Conservation (phyloP, 148 eudicot species). For the Selenicereus undatus region DNA sequence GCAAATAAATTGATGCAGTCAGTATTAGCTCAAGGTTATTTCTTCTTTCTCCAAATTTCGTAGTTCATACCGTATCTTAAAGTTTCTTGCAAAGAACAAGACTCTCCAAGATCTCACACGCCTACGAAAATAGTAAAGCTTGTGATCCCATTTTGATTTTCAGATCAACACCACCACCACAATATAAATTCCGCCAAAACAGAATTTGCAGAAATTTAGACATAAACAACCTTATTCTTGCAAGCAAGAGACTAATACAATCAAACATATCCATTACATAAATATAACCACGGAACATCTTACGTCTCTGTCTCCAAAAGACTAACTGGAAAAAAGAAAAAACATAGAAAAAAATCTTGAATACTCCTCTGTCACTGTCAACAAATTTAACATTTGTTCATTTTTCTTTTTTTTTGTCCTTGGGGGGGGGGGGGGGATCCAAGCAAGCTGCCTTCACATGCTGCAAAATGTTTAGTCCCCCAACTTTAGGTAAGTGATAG, state of each 20-base stretch:
- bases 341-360: not conserved
- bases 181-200: not conserved
- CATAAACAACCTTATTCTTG: not conserved
- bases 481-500: conserved; percentile 4
- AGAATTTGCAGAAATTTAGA: not conserved
- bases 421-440: not conserved
- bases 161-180: not conserved
- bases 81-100: not conserved
- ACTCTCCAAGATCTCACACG: not conserved
- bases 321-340: not conserved
- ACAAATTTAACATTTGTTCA: not conserved
- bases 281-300: not conserved
- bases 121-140: not conserved
- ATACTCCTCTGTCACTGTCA: not conserved
- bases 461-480: conserved; percentile 2
- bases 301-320: conserved; percentile 9
- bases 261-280: not conserved
- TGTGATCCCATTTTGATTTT: not conserved
- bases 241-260: not conserved
- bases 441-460: conserved; percentile 22
- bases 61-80: not conserved
- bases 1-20: too few species aligned
- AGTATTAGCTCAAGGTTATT: too few species aligned
- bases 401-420: too few species aligned
- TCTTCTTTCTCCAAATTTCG: not conserved